Conservation (phyloP, 1,139 yeast species). For the Candida neerlandica region DNA sequence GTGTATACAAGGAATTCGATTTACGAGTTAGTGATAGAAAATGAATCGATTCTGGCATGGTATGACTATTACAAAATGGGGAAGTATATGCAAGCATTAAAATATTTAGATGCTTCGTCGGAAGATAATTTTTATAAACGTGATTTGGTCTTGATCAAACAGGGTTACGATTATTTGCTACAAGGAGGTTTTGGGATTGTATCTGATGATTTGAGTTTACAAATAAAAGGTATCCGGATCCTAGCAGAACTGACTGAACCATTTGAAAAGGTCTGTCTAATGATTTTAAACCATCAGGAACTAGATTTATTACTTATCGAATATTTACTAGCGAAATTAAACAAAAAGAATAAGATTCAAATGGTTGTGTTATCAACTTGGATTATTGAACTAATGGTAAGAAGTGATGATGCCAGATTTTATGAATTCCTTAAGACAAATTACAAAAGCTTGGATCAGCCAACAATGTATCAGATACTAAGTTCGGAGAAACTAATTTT, state of each 20-base stretch:
- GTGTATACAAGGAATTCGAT: constrained; percentile 22
- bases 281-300: constrained; percentile 50
- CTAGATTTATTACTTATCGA: constrained; percentile 47
- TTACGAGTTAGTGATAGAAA: constrained; percentile 58
- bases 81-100: constrained; percentile 70
- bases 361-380: constrained; percentile 72
- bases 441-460: constrained; percentile 54
- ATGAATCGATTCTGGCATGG: constrained; percentile 81
- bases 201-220: constrained; percentile 26
- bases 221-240: constrained; percentile 58
- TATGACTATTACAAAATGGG: constrained; percentile 62
- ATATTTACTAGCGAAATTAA: constrained; percentile 56
- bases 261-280: constrained; percentile 70
- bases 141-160: constrained; percentile 61
- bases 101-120: constrained; percentile 38
- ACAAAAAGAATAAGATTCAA: constrained; percentile 51
- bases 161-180: constrained; percentile 62
- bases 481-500: constrained; percentile 65
- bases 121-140: constrained; percentile 32
- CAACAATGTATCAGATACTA: constrained; percentile 73
- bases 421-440: constrained; percentile 56
- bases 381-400: constrained; percentile 66
- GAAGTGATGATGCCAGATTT: constrained; percentile 28
- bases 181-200: constrained; percentile 45
- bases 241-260: constrained; percentile 69